Evolutionary conservation across 805 yeast genomes (phyloP).

Genomic region (Millerago galiae): DNA sequence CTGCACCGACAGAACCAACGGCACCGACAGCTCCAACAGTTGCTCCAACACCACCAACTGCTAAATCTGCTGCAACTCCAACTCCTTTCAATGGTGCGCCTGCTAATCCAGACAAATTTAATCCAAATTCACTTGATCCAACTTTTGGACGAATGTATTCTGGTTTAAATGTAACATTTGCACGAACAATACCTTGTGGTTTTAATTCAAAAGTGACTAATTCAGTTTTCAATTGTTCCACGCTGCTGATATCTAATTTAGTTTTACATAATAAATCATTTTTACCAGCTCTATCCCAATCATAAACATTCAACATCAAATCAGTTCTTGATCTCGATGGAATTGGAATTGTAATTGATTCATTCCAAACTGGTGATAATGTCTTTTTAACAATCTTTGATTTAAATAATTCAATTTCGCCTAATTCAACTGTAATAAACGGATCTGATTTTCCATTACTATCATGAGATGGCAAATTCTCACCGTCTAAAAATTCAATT

Average conservation of each 20-base stretch:
- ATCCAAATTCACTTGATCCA: constrained; percentile 35
- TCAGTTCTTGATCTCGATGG: constrained; percentile 54
- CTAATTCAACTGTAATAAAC: constrained; percentile 43
- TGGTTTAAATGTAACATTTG: constrained; percentile 53
- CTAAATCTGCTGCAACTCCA: constrained; percentile 34
- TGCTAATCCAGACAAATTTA: constrained; percentile 33
- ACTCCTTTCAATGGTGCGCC: constrained; percentile 44
- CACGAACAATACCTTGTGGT: constrained; percentile 59
- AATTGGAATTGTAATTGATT: constrained; percentile 49
- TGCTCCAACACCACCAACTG: constrained; percentile 36
- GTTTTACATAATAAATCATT: constrained; percentile 55
- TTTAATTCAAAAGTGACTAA: constrained; percentile 44
- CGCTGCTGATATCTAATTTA: constrained; percentile 39
- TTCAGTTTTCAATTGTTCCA: constrained; percentile 41
- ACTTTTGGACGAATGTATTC: constrained; percentile 62
- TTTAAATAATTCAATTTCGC: constrained; percentile 48
- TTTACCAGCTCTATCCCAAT: constrained; percentile 76
- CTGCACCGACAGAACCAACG: constrained; percentile 41
- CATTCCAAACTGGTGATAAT: constrained; percentile 74
- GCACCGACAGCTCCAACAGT: constrained; percentile 34
- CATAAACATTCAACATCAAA: constrained; percentile 46
- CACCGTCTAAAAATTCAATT: constrained; percentile 52
- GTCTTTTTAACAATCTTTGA: constrained; percentile 61
- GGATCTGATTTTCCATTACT: constrained; percentile 79
- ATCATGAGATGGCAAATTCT: constrained; percentile 52